A percentile compares a stretch with the other conserved stretches of the same genome.
Conservation (phyloP, 306 rosid genomes). For the Coriaria nepalensis region DNA sequence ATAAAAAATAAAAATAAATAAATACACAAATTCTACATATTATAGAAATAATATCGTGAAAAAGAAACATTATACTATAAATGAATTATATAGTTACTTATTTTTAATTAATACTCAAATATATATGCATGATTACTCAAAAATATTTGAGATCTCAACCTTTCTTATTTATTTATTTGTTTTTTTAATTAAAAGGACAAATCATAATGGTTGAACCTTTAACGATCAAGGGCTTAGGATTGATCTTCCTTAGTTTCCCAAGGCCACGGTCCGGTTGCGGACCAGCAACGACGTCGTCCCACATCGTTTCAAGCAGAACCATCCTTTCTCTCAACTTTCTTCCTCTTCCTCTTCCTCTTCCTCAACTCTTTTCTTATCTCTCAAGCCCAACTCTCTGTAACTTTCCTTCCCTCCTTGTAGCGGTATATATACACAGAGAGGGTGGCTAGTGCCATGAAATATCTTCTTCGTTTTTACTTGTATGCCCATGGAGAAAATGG, state of each 20-base stretch:
- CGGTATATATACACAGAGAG: neutral
- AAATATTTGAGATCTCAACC: neutral
- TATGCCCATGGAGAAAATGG: neutral
- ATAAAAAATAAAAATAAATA: neutral
- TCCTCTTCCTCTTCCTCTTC: neutral
- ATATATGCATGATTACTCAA: neutral
- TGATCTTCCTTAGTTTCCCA: conserved; percentile 44
- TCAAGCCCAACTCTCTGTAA: neutral
- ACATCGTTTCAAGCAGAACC: conserved; percentile 74
- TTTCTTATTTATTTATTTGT: no score
- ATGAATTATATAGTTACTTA: no score
- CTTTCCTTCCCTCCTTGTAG: neutral
- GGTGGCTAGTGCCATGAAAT: neutral
- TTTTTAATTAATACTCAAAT: no score
- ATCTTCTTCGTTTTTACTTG: no score
- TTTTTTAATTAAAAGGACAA: neutral
- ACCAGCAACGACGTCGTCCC: conserved; percentile 82
- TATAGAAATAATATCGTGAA: neutral
- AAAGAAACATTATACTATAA: no score
- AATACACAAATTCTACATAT: neutral
- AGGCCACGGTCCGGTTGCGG: conserved; percentile 88
- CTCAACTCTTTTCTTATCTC: neutral
- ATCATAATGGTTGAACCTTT: conserved; percentile 15
- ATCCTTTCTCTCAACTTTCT: conserved; percentile 19
- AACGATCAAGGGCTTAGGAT: conserved; percentile 29